These are phyloP conservation scores for Cryptococcus sp. DNA, from an alignment of 1,284 basidiomycete species.

Conservation along the genomic window DNA sequence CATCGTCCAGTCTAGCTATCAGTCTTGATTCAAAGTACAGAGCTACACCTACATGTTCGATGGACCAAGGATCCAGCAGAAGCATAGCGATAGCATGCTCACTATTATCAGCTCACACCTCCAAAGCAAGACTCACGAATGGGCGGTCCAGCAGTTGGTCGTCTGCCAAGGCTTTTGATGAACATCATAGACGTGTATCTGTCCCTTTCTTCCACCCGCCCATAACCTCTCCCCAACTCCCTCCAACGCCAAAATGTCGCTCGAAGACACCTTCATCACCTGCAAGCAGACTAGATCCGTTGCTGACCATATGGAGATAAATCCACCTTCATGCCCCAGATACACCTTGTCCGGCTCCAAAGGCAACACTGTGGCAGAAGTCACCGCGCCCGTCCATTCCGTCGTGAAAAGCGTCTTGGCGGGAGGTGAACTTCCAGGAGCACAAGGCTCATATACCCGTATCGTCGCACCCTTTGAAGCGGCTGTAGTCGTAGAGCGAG, in stretches of 20 bases:
- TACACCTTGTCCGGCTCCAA: slow-evolving; percentile 63
- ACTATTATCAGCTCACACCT: slow-evolving; percentile 23
- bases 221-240: slow-evolving; percentile 77
- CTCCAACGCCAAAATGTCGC: slow-evolving; percentile 69
- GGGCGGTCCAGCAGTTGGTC: slow-evolving; percentile 85
- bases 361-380: slow-evolving; percentile 70
- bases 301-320: slow-evolving; percentile 66
- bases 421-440: slow-evolving; percentile 45
- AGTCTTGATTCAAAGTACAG: neutral
- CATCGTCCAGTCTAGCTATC: slow-evolving; percentile 50
- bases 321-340: slow-evolving; percentile 91
- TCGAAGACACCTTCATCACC: slow-evolving; percentile 65
- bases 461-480: slow-evolving; percentile 62
- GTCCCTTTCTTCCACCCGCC: slow-evolving; percentile 75
- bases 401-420: slow-evolving; percentile 51
- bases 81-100: slow-evolving; percentile 69
- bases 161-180: slow-evolving; percentile 66
- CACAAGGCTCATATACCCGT: slow-evolving; percentile 63
- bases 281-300: slow-evolving; percentile 29
- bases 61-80: slow-evolving; percentile 64
- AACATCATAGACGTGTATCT: slow-evolving; percentile 78
- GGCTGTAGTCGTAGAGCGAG: slow-evolving; percentile 40
- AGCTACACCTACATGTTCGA: slow-evolving; percentile 53
- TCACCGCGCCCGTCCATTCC: slow-evolving; percentile 63
- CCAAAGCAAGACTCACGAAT: slow-evolving; percentile 48